phyloP scores from a whole-genome alignment of 2,329 filamentous ascomycete genomes.

The Tolypocladium ovalisporum region DNA sequence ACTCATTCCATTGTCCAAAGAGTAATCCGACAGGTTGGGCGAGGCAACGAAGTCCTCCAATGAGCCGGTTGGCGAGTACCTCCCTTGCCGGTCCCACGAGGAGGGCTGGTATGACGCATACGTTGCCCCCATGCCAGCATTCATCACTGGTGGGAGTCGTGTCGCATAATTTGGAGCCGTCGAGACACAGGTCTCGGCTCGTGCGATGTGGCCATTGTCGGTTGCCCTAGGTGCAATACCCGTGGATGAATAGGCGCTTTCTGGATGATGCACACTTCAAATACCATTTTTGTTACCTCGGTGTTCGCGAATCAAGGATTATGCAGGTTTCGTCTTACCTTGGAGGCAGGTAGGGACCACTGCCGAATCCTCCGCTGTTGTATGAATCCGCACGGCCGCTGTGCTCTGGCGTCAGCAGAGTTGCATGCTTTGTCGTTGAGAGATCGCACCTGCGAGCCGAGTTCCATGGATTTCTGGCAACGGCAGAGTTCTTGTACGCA shows the following conservation, averaged over 20 bases:
- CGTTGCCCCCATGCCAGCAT: constrained; percentile 15
- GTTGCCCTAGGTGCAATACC: not conserved
- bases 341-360: constrained; percentile 22
- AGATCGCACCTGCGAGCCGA: constrained; percentile 39
- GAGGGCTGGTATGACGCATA: constrained; percentile 28
- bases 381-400: constrained; percentile 21
- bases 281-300: constrained; percentile 20
- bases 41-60: constrained; percentile 48
- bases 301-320: not conserved
- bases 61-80: constrained; percentile 46
- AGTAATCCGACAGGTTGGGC: constrained; percentile 49
- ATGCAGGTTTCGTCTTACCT: constrained; percentile 22
- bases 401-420: constrained; percentile 4
- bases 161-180: constrained; percentile 29
- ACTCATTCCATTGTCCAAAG: constrained; percentile 38
- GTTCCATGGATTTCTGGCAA: constrained; percentile 38
- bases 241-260: constrained; percentile 19
- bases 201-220: constrained; percentile 24
- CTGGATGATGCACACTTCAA: constrained; percentile 33
- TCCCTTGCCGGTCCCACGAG: constrained; percentile 28
- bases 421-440: not conserved
- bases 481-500: constrained; percentile 34
- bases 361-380: constrained; percentile 23
- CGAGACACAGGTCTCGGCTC: constrained; percentile 28
- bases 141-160: constrained; percentile 29